phyloP scores from a whole-genome alignment of 2,329 filamentous ascomycete genomes.

The Cladosporium halotolerans region DNA sequence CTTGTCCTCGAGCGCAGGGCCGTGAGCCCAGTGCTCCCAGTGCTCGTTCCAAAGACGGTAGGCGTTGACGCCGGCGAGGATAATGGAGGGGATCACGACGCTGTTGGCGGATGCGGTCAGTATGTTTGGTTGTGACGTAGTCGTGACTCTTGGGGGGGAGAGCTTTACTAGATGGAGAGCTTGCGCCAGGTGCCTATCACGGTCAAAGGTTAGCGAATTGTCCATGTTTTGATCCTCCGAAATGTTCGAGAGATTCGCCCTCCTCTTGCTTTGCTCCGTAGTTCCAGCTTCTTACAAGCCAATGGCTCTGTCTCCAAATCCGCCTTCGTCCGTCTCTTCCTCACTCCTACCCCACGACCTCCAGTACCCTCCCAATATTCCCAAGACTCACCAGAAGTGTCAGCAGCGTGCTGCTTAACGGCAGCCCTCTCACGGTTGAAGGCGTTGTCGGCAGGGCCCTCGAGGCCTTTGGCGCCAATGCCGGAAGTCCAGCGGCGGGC shows the following conservation, averaged over 20 bases:
- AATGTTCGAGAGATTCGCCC: too few relatives aligned
- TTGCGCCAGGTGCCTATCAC: slow-evolving; percentile 82
- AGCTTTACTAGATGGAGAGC: slow-evolving; percentile 84
- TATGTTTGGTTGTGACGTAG: background rate
- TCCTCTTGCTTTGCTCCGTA: background rate
- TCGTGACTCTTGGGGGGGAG: slow-evolving; percentile 17
- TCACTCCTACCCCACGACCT: background rate
- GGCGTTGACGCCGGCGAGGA: slow-evolving; percentile 71
- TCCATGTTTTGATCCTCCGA: too few relatives aligned
- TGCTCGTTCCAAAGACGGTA: slow-evolving; percentile 91
- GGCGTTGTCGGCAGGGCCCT: slow-evolving; percentile 68
- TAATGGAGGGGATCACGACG: slow-evolving; percentile 65
- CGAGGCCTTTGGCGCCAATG: slow-evolving; percentile 32
- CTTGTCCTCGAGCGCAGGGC: slow-evolving; percentile 82
- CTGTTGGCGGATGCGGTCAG: background rate
- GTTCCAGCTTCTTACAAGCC: background rate
- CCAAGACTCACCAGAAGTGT: slow-evolving; percentile 66
- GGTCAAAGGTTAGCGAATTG: slow-evolving; percentile 13
- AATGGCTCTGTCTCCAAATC: background rate
- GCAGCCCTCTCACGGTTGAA: slow-evolving; percentile 89
- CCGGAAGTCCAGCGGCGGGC: slow-evolving; percentile 9
- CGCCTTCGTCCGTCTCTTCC: background rate
- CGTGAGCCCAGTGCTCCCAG: slow-evolving; percentile 90
- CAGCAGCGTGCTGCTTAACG: slow-evolving; percentile 82
- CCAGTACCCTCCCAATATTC: background rate